phyloP scores from a whole-genome alignment of 345 rosid species.

The Salix viminalis region DNA sequence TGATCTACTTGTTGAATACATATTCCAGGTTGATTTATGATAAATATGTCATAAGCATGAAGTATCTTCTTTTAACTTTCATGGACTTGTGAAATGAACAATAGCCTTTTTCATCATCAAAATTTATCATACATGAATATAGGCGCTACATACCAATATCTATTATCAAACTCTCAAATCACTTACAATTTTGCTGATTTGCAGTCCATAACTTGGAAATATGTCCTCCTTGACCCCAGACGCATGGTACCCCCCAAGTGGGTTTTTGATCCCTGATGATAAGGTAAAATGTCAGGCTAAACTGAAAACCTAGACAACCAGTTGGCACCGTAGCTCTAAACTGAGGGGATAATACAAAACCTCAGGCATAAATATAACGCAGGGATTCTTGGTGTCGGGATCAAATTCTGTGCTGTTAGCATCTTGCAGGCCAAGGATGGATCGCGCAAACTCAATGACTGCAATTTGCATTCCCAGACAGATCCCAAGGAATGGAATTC shows the following conservation, averaged over 20 bases:
- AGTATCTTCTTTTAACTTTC: neutral
- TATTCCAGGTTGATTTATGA: neutral
- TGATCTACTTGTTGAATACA: neutral
- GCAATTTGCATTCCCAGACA: slow-evolving; percentile 99
- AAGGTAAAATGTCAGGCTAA: neutral
- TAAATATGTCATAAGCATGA: neutral
- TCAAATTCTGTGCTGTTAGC: slow-evolving; percentile 93
- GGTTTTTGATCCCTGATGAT: slow-evolving; percentile 80
- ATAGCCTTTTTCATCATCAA: neutral
- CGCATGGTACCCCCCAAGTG: slow-evolving; percentile 99
- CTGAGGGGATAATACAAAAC: slow-evolving; percentile 23
- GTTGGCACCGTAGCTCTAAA: neutral
- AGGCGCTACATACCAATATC: neutral
- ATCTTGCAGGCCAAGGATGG: slow-evolving; percentile 68
- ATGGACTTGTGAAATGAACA: neutral
- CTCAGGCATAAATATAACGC: slow-evolving; percentile 96
- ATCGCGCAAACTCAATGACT: slow-evolving; percentile 86
- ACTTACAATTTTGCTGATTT: slow-evolving; percentile 78
- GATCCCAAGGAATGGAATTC: slow-evolving; percentile 88
- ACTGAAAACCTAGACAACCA: neutral
- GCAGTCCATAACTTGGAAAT: slow-evolving; percentile 63
- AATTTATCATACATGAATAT: neutral
- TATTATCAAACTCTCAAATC: neutral
- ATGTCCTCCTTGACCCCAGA: slow-evolving; percentile 82
- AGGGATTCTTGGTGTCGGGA: slow-evolving; percentile 63